Evolutionary conservation across 75 land plant species (phyloP), one percentile per base, ranked within the genome.

Genomic region (Pinus albicaulis): DNA sequence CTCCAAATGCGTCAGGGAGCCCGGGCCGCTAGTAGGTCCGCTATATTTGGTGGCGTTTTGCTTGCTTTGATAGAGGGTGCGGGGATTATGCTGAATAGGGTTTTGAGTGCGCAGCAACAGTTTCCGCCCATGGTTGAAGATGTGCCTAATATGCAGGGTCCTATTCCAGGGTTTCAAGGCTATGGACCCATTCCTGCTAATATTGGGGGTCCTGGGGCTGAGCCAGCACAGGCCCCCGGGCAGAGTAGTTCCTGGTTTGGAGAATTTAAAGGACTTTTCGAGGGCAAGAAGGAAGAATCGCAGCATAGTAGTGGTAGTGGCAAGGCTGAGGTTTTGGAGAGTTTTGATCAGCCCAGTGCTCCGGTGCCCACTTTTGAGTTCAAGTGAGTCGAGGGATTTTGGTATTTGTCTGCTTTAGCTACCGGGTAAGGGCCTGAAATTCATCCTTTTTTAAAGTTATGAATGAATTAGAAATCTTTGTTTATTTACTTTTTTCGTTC

Each of bases 41-140:
- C 98, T 3, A 6, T 86, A 3, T 82, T 89, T 62, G 96, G 98
- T 0, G 98, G 19, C 31, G 31, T 28, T 28, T 28, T 28, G 31
- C 31, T 28, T 28, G 31, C 31, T 28, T 28, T 28, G 31, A 93
- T 93, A 12, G 98, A 95, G 68, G 98, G 98, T 7, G 95, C 98
- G 1, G 95, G 98, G 7, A 86, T 95, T 74, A 87, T 89, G 95
- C 52, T 95, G 44, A 92, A 95, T 58, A 79, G 87, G 38, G 56
- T 88, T 38, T 73, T 85, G 68, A 82, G 84, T 38, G 75, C 58
- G 10, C 83, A 81, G 22, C 91, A 87, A 48, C 81, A 82, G n/a
- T 88, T 90, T 0, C 74, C 76, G 0, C 78, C 82, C 0, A 76
- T 86, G 74, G 87, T 82, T 23, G 92, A 88, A 56, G 71, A 26